Conservation (phyloP, 371 early-diverging fungal genomes). For the Saksenaea vasiformis region DNA sequence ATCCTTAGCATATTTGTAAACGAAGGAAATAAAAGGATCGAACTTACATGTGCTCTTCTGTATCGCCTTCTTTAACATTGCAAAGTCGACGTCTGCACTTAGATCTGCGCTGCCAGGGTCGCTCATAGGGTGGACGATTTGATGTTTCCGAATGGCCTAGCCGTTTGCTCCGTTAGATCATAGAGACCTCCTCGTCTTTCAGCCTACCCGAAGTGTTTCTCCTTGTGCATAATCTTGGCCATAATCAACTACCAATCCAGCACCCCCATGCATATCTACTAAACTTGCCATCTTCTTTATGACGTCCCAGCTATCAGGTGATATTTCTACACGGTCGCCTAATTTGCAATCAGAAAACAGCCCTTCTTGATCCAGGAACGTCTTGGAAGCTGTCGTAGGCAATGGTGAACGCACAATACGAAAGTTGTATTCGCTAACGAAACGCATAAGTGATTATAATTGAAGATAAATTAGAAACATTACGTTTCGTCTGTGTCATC, state of each 20-base stretch:
- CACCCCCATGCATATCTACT: constrained; percentile 65
- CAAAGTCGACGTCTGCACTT: constrained; percentile 93
- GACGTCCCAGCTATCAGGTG: constrained; percentile 75
- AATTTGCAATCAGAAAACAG: constrained; percentile 45
- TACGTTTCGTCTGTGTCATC: constrained; percentile 65
- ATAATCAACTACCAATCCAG: constrained; percentile 89
- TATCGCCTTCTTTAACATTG: constrained; percentile 67
- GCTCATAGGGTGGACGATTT: constrained; percentile 75
- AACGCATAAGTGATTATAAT: neutral
- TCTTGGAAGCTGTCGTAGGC: constrained; percentile 67
- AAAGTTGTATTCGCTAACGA: constrained; percentile 70
- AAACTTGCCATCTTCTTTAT: constrained; percentile 67
- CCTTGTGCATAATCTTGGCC: constrained; percentile 80
- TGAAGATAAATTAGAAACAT: neutral
- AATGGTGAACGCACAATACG: constrained; percentile 73
- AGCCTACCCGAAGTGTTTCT: constrained; percentile 79
- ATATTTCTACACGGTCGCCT: constrained; percentile 84
- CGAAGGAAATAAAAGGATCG: neutral
- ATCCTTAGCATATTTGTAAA: neutral
- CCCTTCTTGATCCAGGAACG: constrained; percentile 51
- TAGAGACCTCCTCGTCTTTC: neutral
- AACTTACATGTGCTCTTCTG: constrained; percentile 44
- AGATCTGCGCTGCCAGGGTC: constrained; percentile 88
- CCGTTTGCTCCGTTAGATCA: neutral
- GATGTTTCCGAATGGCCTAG: constrained; percentile 86